A percentile compares a stretch with the other conserved stretches of the same genome.
phyloP scores from a whole-genome alignment of 805 yeast genomes.

The Candida krabiensis region DNA sequence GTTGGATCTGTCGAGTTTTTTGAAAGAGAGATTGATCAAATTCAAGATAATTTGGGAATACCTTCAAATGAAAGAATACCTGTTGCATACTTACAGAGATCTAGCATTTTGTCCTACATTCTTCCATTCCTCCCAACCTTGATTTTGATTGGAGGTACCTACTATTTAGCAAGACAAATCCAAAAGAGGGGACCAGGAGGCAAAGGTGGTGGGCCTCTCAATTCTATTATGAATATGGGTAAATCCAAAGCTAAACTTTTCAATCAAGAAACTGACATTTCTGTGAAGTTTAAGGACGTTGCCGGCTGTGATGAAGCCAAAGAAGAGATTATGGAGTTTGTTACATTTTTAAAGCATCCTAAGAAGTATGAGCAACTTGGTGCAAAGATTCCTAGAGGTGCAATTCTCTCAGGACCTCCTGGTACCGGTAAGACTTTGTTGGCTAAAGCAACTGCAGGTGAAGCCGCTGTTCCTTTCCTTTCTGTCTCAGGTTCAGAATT shows the following conservation, averaged over 20 bases:
- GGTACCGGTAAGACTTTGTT: constrained; percentile 98
- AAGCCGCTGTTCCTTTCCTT: constrained; percentile 95
- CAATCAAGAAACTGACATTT: constrained; percentile 88
- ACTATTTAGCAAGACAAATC: constrained; percentile 51
- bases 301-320: constrained; percentile 98
- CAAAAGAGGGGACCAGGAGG: constrained; percentile 44
- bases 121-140: constrained; percentile 86
- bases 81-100: constrained; percentile 73
- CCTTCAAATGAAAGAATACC: constrained; percentile 72
- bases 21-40: constrained; percentile 73
- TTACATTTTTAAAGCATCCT: constrained; percentile 87
- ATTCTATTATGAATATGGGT: constrained; percentile 82
- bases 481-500: constrained; percentile 97
- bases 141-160: constrained; percentile 82
- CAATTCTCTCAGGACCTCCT: constrained; percentile 96
- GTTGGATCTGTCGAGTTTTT: constrained; percentile 90
- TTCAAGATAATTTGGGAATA: constrained; percentile 68
- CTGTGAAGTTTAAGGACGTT: constrained; percentile 87
- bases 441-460: constrained; percentile 99
- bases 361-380: constrained; percentile 88
- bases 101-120: constrained; percentile 60
- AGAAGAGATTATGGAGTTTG: constrained; percentile 97
- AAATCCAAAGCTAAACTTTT: constrained; percentile 88
- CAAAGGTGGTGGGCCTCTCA: constrained; percentile 66
- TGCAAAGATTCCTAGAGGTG: constrained; percentile 98